These are phyloP conservation scores for Exophiala lecanii-corni DNA, from an alignment of 2,329 filamentous ascomycete genomes.

Conservation along the genomic window DNA sequence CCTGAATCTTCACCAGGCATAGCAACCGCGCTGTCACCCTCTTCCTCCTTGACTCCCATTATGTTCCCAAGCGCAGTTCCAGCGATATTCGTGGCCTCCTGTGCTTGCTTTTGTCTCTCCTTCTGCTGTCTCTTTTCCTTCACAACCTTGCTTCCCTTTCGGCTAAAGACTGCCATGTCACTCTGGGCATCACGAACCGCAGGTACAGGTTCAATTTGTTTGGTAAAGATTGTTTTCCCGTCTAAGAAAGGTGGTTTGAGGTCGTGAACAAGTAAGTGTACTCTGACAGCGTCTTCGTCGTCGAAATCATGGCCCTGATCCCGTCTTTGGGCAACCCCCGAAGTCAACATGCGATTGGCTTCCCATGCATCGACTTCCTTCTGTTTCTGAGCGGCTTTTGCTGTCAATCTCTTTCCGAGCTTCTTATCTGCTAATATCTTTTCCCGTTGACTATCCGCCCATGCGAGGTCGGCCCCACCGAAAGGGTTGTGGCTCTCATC, in stretches of 20 bases:
- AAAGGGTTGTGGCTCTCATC: slow-evolving; percentile 94
- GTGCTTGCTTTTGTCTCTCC: slow-evolving; percentile 88
- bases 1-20: slow-evolving; percentile 62
- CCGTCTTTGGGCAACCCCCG: slow-evolving; percentile 84
- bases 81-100: slow-evolving; percentile 87
- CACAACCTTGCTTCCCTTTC: slow-evolving; percentile 90
- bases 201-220: slow-evolving; percentile 90
- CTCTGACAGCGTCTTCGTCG: slow-evolving; percentile 81
- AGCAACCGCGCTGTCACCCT: slow-evolving; percentile 78
- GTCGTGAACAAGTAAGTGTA: slow-evolving; percentile 91
- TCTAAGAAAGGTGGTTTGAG: slow-evolving; percentile 91
- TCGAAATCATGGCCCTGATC: slow-evolving; percentile 80
- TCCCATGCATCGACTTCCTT: slow-evolving; percentile 98
- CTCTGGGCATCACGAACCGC: slow-evolving; percentile 91
- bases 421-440: slow-evolving; percentile 75
- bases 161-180: slow-evolving; percentile 97
- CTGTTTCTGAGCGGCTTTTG: slow-evolving; percentile 75
- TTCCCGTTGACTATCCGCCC: slow-evolving; percentile 72
- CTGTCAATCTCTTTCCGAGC: slow-evolving; percentile 64
- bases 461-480: slow-evolving; percentile 66
- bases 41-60: slow-evolving; percentile 90
- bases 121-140: slow-evolving; percentile 86
- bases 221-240: slow-evolving; percentile 92
- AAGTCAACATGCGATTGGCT: slow-evolving; percentile 96
- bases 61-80: slow-evolving; percentile 90